A percentile compares a stretch with the other conserved stretches of the same genome.
These are phyloP conservation scores for Irpex sp. DNA, from an alignment of 1,284 basidiomycete genomes.

Conservation along the genomic window DNA sequence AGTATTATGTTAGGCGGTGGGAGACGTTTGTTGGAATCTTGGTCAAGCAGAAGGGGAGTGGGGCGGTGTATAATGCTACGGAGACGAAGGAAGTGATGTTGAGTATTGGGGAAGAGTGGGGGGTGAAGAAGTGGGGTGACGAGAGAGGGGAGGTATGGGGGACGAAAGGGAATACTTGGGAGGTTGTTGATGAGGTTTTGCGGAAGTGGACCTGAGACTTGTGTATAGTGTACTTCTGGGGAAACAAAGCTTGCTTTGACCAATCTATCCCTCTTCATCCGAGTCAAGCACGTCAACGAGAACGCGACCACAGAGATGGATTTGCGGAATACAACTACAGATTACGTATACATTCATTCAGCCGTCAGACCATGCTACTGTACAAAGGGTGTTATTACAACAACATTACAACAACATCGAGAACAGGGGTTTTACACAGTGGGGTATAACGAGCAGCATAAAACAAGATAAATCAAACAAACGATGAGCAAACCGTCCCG, in stretches of 20 bases:
- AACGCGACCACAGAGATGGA: too few species aligned
- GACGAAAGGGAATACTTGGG: slow-evolving; percentile 24
- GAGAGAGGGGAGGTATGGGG: slow-evolving; percentile 20
- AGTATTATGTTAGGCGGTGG: slow-evolving; percentile 37
- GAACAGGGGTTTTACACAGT: background rate
- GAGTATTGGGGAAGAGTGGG: slow-evolving; percentile 33
- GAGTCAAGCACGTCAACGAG: too few species aligned
- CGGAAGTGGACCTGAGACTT: slow-evolving; percentile 15
- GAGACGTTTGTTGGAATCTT: slow-evolving; percentile 33
- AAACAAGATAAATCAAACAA: background rate
- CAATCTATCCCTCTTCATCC: too few species aligned
- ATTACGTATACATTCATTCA: background rate
- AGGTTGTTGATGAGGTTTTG: slow-evolving; percentile 21
- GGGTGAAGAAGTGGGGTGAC: slow-evolving; percentile 23
- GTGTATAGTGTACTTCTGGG: background rate
- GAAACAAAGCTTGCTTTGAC: background rate
- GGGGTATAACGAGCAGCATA: background rate
- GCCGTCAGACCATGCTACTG: background rate
- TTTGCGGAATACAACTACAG: background rate
- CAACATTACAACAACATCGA: background rate
- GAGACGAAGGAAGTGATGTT: slow-evolving; percentile 26
- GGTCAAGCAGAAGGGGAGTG: slow-evolving; percentile 25
- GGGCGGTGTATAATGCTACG: slow-evolving; percentile 27
- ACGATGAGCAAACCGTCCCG: background rate
- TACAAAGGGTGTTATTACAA: background rate